phyloP scores from a whole-genome alignment of 2,329 filamentous ascomycete species.

The Harringtonia aguacate region DNA sequence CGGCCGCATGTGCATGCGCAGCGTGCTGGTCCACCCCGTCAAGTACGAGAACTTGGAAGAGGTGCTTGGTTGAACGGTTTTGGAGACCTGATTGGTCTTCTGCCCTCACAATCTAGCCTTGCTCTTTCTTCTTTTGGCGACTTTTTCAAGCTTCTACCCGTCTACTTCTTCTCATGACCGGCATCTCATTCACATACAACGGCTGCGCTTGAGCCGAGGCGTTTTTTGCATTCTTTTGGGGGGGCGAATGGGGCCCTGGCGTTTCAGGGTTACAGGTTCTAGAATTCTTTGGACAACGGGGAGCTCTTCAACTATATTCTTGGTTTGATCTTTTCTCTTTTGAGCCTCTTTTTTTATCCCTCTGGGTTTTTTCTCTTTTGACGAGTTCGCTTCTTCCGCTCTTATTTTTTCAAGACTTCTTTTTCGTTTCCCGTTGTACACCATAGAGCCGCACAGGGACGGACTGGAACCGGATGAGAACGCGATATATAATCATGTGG shows the following conservation, averaged over 20 bases:
- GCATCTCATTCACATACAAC: no score
- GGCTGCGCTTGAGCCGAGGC: no score
- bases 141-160: no score
- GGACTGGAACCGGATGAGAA: background rate
- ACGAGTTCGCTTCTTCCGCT: no score
- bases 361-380: background rate
- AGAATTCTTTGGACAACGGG: background rate
- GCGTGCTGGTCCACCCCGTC: conserved; percentile 72
- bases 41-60: conserved; percentile 46
- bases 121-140: conserved; percentile 16
- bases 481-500: background rate
- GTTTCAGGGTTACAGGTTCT: background rate
- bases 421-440: background rate
- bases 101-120: no score
- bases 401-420: background rate
- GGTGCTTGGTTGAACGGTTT: conserved; percentile 1
- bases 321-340: background rate
- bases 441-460: background rate
- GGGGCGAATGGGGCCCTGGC: no score
- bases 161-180: no score
- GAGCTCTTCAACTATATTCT: background rate
- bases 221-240: no score
- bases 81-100: no score
- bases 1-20: conserved; percentile 68
- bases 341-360: background rate